Conservation (phyloP, 371 early-diverging fungal species). For the Mortierella sp. region DNA sequence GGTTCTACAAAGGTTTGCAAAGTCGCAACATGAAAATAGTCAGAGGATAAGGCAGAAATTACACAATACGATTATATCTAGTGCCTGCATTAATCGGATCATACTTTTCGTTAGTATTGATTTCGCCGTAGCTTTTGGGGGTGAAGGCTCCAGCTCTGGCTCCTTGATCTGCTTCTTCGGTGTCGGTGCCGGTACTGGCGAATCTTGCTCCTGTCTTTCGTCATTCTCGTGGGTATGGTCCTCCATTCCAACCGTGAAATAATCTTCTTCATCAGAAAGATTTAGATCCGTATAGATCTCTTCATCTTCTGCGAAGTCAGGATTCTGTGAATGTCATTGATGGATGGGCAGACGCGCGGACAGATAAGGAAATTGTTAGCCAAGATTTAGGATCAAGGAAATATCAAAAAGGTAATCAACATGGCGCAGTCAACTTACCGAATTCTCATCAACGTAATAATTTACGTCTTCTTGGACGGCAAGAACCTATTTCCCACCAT, state of each 20-base stretch:
- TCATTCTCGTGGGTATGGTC: slow-evolving; percentile 59
- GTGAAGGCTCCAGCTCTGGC: slow-evolving; percentile 54
- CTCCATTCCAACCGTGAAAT: slow-evolving; percentile 72
- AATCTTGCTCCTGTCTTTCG: slow-evolving; percentile 39
- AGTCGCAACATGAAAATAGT: neutral
- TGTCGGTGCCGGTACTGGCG: slow-evolving; percentile 16
- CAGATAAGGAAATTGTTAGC: neutral
- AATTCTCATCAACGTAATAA: slow-evolving; percentile 92
- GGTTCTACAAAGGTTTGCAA: slow-evolving; percentile 26
- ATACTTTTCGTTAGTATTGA: slow-evolving; percentile 50
- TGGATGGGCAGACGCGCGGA: too few species aligned
- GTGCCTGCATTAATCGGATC: neutral
- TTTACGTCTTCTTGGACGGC: slow-evolving; percentile 87
- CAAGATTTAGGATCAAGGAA: neutral
- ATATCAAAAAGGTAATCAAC: neutral
- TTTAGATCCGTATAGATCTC: slow-evolving; percentile 93
- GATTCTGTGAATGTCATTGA: slow-evolving; percentile 62
- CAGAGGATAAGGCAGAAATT: neutral
- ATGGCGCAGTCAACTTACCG: slow-evolving; percentile 53
- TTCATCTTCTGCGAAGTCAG: slow-evolving; percentile 93
- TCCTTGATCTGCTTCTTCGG: slow-evolving; percentile 57
- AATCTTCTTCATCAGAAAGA: slow-evolving; percentile 90
- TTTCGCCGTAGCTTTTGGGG: slow-evolving; percentile 21
- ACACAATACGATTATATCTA: neutral
- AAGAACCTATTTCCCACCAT: slow-evolving; percentile 62